Conservation (phyloP, 768 basidiomycete species). For the Guyanaporus albipodus region DNA sequence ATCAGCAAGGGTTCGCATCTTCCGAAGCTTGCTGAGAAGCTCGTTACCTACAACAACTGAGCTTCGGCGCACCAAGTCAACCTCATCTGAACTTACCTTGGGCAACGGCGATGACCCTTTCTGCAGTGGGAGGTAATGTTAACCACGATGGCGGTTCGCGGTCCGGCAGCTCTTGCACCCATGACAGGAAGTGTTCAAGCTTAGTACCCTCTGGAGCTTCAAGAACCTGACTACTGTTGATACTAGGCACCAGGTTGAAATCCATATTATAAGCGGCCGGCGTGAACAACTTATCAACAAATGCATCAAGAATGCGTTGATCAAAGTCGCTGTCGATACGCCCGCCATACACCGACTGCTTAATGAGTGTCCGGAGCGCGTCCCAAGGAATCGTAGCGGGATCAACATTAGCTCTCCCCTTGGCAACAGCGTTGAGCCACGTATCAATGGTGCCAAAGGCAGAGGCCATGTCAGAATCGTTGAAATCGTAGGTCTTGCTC, state of each 20-base stretch:
- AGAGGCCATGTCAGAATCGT: slow-evolving; percentile 95
- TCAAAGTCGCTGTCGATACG: slow-evolving; percentile 94
- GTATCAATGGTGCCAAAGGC: slow-evolving; percentile 89
- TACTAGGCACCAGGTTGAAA: slow-evolving; percentile 79
- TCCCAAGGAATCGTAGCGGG: slow-evolving; percentile 93
- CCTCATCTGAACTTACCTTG: slow-evolving; percentile 57
- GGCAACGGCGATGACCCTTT: slow-evolving; percentile 84
- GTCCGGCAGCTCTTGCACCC: slow-evolving; percentile 88
- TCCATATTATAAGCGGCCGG: slow-evolving; percentile 88
- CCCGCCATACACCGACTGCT: slow-evolving; percentile 95
- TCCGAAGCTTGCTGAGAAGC: slow-evolving; percentile 80
- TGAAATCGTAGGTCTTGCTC: slow-evolving; percentile 98
- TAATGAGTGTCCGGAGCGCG: slow-evolving; percentile 88
- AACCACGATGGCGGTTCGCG: slow-evolving; percentile 94
- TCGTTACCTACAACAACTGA: slow-evolving; percentile 57
- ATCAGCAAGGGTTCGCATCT: slow-evolving; percentile 87
- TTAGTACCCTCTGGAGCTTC: slow-evolving; percentile 88
- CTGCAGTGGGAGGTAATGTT: slow-evolving; percentile 87
- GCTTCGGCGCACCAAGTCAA: not conserved
- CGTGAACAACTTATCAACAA: slow-evolving; percentile 88
- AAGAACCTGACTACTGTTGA: slow-evolving; percentile 53
- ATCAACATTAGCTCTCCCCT: slow-evolving; percentile 89
- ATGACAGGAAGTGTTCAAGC: slow-evolving; percentile 83
- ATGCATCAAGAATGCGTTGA: slow-evolving; percentile 87
- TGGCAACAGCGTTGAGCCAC: slow-evolving; percentile 78